Base-by-base conservation (phyloP, 495 filamentous ascomycete genomes). In the Penicillium cataractarum region DNA sequence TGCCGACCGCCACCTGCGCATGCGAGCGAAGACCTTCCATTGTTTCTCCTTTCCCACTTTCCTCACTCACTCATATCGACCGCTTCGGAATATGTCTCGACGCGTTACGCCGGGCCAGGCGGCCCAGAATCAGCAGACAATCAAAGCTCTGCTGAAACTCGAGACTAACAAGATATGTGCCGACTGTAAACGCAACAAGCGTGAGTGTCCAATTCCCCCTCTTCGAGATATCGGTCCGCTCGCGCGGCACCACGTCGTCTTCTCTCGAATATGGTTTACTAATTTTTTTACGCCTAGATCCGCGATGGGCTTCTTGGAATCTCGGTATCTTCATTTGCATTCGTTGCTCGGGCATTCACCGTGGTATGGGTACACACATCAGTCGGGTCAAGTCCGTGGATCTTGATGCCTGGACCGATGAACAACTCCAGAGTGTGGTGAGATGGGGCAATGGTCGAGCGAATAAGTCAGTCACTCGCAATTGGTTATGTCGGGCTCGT, bases 231-330 rank as follows among this genome's bases (percentile, higher is more conserved):
- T 17, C 7, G 24, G 37, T 64, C 27, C 55, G 58, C 57, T 31
- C 48, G 60, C 60, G 52, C 65, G 60, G 51, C 32, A 13, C 51
- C 32, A n/a, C 21, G 6, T 54, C 21, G 29, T n/a, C 31, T 35
- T 37, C 31, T 22, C 21, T 24, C 2, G 21, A 54, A 35, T 15
- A 37, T 39, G 37, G n/a, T 26, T 61, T 54, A 42, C 29, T 55
- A 32, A 35, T 31, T 9, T 35, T 32, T 2, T 12, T 24, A 24
- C 44, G 31, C 53, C 32, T 72, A 96, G 92, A 96, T 79, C 96
- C 95, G 62, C 86, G 96, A 89, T 99, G 95, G 95, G 95, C 96
- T 3, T 96, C 92, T 67, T 98, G 95, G 93, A 97, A 97, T 72
- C 76, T 97, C 56, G 93, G 93, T 56, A 88, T 98, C 66, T 99